Evolutionary conservation across 78 protist species (phyloP), one percentile per base, ranked within the genome.

Genomic region (Thecamonas trahens): DNA sequence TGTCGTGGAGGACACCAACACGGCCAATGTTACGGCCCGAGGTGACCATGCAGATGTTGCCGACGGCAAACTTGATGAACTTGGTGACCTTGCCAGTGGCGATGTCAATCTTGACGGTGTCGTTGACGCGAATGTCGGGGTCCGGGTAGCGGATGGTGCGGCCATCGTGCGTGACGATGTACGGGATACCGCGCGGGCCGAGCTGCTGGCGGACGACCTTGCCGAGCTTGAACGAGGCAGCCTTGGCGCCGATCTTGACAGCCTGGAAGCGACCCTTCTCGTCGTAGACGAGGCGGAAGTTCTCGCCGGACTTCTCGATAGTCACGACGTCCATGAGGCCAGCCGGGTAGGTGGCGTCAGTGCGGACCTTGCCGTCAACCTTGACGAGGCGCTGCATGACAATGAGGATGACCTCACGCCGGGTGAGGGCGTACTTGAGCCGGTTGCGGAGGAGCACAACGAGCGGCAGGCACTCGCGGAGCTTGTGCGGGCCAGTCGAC

Each of bases 61-160:
- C 73, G 67, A 71, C 72, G 71, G 82, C 89, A 72, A 87, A 88
- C 89, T 87, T 84, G 74, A 60, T 35, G 61, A 83, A 18, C 24
- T 85, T 84, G 45, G 2, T 29, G 79, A 88, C 63, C 74, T 84
- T 79, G 79, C 82, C 82, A 20, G 80, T 62, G 49, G 61, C 83
- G 50, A 96, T 50, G 72, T 97, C 88, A 52, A 95, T 4, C 80
- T 85, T 81, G 82, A 97, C 76, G 54, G 99, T 54, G 87, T 97
- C 99, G 83, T 77, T 78, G 72, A 60, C 75, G 54, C 62, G 53
- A 84, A 94, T 77, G 47, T 50, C 52, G 47, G 99, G 98, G 74
- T 92, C 95, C 38, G 99, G 97, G 92, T 93, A 98, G 81, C 99
- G 96, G 86, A 96, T 83, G 80, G 99, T 94, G 81, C 99, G 96